phyloP scores from a whole-genome alignment of 225 moss, liverwort and hornwort genomes.

The Climacium dendroides region DNA sequence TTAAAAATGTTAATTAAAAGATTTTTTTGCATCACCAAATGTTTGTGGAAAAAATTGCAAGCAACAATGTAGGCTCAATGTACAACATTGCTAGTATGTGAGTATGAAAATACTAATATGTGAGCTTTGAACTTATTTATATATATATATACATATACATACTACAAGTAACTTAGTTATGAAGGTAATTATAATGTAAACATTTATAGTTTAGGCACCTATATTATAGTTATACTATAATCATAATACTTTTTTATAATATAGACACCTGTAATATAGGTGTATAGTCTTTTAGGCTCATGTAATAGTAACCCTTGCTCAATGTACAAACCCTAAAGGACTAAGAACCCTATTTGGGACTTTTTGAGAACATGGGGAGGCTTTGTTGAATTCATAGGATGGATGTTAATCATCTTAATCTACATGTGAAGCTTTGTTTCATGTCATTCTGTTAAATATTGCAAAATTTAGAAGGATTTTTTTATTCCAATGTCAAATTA shows the following conservation, averaged over 20 bases:
- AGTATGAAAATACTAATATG: no score
- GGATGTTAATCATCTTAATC: background rate
- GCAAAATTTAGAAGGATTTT: background rate
- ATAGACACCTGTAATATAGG: no score
- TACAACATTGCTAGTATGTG: no score
- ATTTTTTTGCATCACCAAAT: background rate
- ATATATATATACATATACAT: no score
- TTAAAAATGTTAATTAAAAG: background rate
- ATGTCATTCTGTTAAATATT: rapidly evolving
- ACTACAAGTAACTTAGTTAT: no score
- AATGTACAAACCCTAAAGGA: background rate
- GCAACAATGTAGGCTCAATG: background rate
- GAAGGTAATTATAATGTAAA: no score
- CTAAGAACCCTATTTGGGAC: background rate
- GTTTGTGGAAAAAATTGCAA: background rate
- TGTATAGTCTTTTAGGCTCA: no score
- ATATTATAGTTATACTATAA: no score
- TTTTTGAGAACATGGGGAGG: rapidly evolving
- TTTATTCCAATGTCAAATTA: rapidly evolving
- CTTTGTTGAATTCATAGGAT: rapidly evolving
- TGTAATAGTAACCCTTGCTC: background rate
- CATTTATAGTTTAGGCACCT: no score
- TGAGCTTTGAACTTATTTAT: no score
- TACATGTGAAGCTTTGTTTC: rapidly evolving
- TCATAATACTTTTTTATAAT: no score